phyloP scores from a whole-genome alignment of 495 filamentous ascomycete species.

The Coniosporium apollinis region DNA sequence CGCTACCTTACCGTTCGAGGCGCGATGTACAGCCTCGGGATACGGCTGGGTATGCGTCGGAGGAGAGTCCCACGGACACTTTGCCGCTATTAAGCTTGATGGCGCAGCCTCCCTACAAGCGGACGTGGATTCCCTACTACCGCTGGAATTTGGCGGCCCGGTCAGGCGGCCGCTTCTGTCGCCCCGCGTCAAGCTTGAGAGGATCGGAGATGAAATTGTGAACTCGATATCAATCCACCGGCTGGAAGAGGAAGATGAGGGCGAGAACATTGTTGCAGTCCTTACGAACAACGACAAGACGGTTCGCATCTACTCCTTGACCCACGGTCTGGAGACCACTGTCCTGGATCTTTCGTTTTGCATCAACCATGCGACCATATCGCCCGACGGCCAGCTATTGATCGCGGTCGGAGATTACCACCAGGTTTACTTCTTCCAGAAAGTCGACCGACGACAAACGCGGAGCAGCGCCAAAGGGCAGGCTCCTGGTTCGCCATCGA shows the following conservation, averaged over 20 bases:
- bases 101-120: constrained; percentile 23
- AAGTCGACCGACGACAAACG: constrained; percentile 6
- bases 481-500: background rate
- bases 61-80: constrained; percentile 64
- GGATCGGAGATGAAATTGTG: constrained; percentile 34
- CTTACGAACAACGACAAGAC: constrained; percentile 85
- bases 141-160: constrained; percentile 29
- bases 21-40: constrained; percentile 66
- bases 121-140: constrained; percentile 46
- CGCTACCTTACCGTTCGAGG: constrained; percentile 61
- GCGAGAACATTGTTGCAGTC: constrained; percentile 43
- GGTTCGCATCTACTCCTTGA: constrained; percentile 61
- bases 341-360: constrained; percentile 54
- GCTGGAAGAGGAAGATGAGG: constrained; percentile 28
- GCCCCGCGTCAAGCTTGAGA: constrained; percentile 20
- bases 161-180: constrained; percentile 13
- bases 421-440: constrained; percentile 63
- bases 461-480: background rate
- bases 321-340: constrained; percentile 41
- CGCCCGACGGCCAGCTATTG: constrained; percentile 67
- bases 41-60: constrained; percentile 83
- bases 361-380: constrained; percentile 86
- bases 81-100: constrained; percentile 53
- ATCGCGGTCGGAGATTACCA: constrained; percentile 75
- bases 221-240: constrained; percentile 58